These are phyloP conservation scores for Grammothele lineata DNA, from an alignment of 768 basidiomycete species.

Conservation along the genomic window DNA sequence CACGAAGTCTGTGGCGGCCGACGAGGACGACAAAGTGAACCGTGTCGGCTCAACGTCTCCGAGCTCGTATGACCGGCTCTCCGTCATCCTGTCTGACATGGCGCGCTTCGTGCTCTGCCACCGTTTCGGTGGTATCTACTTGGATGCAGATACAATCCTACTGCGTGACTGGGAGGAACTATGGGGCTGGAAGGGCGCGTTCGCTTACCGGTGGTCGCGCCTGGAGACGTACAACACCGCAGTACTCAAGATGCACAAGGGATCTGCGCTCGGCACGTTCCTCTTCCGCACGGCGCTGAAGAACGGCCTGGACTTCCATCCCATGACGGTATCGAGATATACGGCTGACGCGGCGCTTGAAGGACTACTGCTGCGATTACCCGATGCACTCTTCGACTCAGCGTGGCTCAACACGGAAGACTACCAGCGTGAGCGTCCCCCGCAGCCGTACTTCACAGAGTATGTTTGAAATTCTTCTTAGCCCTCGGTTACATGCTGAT, in stretches of 20 bases:
- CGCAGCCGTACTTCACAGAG: conserved; percentile 92
- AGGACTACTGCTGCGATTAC: conserved; percentile 77
- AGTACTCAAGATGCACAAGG: conserved; percentile 89
- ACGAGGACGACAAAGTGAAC: conserved; percentile 58
- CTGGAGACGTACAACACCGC: conserved; percentile 95
- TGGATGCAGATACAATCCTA: conserved; percentile 95
- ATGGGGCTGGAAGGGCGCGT: conserved; percentile 95
- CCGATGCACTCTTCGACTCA: conserved; percentile 94
- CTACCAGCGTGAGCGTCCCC: conserved; percentile 88
- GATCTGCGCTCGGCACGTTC: conserved; percentile 88
- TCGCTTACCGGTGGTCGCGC: conserved; percentile 95
- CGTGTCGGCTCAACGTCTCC: conserved; percentile 88
- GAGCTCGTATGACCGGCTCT: conserved; percentile 83
- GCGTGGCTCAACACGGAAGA: conserved; percentile 95
- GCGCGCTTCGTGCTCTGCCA: conserved; percentile 97
- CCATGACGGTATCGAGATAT: conserved; percentile 91
- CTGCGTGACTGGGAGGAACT: conserved; percentile 98
- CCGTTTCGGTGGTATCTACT: conserved; percentile 93
- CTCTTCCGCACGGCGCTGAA: conserved; percentile 92
- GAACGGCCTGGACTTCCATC: conserved; percentile 95
- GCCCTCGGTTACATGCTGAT: no score
- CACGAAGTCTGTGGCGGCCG: conserved; percentile 4
- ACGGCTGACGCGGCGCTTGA: conserved; percentile 86
- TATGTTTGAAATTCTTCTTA: conserved; percentile 30
- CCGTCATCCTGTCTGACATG: conserved; percentile 94